A percentile compares a stretch with the other conserved stretches of the same genome.
Evolutionary conservation across 176 grass and related monocot genomes (phyloP).

Genomic region (Phyllostachys edulis): DNA sequence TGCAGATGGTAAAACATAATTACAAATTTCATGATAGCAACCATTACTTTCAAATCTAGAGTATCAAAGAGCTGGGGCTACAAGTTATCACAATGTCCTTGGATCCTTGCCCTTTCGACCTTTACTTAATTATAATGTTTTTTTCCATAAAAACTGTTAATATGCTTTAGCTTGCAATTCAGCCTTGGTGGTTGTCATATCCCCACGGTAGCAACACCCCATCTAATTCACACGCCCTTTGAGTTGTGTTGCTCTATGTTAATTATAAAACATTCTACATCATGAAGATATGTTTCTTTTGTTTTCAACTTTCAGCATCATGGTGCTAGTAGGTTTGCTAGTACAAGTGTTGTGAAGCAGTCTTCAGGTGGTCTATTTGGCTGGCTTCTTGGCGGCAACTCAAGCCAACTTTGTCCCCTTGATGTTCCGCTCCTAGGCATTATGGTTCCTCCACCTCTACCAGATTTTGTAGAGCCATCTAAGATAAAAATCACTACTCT

Average conservation of each 20-base stretch:
- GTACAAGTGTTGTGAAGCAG: conserved; percentile 55
- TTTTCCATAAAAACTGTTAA: neutral
- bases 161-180: neutral
- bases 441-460: conserved; percentile 44
- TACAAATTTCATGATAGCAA: neutral
- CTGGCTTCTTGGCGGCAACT: conserved; percentile 60
- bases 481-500: conserved; percentile 72
- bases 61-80: neutral
- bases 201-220: neutral
- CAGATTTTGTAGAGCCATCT: conserved; percentile 56
- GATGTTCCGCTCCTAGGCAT: conserved; percentile 55
- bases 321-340: conserved; percentile 57
- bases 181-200: neutral
- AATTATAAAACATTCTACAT: neutral
- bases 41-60: neutral
- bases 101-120: neutral
- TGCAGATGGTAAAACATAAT: neutral
- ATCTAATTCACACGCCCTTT: neutral
- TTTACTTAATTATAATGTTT: neutral
- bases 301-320: conserved; percentile 28
- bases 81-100: neutral
- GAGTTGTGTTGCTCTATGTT: neutral
- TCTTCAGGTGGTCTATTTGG: conserved; percentile 54
- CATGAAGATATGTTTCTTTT: neutral
- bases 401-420: conserved; percentile 48